phyloP scores from a whole-genome alignment of 2,329 filamentous ascomycete species.

The Xylariaceae sp. region DNA sequence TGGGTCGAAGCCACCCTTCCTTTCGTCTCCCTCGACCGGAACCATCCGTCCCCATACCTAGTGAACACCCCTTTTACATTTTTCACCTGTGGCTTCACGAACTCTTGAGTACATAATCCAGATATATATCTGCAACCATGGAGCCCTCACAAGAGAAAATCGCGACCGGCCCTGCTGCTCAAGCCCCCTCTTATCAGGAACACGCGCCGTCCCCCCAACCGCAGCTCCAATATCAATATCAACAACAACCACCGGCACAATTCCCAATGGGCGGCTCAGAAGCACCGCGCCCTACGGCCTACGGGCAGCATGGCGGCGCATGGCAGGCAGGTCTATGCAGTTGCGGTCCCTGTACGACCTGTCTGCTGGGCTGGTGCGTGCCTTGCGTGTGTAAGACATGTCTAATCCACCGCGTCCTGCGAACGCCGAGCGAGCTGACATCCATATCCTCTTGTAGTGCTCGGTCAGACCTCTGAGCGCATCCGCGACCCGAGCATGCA shows the following conservation, averaged over 20 bases:
- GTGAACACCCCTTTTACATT: too few species aligned
- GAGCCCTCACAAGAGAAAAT: not conserved
- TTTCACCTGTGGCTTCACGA: too few species aligned
- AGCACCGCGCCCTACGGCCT: constrained; percentile 11
- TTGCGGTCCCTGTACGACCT: constrained; percentile 35
- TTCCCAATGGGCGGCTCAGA: not conserved
- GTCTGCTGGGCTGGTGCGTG: constrained; percentile 33
- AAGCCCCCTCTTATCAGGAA: not conserved
- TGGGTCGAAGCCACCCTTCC: not conserved
- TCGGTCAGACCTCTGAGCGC: constrained; percentile 38
- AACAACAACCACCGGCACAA: constrained; percentile 10
- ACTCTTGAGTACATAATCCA: not conserved
- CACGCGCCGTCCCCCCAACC: not conserved
- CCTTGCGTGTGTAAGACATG: constrained; percentile 36
- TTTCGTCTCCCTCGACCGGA: not conserved
- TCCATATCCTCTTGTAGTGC: constrained; percentile 21
- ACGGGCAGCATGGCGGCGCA: constrained; percentile 30
- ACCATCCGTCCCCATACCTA: not conserved
- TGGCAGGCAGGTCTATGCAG: constrained; percentile 37
- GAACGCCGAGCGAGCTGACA: constrained; percentile 3
- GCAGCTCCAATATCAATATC: not conserved
- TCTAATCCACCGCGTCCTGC: not conserved
- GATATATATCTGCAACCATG: not conserved
- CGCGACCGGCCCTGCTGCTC: not conserved
- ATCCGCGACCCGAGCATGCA: constrained; percentile 36